Evolutionary conservation across 2,329 filamentous ascomycete genomes (phyloP).

Genomic region (Fusarium pseudoanthophilum): DNA sequence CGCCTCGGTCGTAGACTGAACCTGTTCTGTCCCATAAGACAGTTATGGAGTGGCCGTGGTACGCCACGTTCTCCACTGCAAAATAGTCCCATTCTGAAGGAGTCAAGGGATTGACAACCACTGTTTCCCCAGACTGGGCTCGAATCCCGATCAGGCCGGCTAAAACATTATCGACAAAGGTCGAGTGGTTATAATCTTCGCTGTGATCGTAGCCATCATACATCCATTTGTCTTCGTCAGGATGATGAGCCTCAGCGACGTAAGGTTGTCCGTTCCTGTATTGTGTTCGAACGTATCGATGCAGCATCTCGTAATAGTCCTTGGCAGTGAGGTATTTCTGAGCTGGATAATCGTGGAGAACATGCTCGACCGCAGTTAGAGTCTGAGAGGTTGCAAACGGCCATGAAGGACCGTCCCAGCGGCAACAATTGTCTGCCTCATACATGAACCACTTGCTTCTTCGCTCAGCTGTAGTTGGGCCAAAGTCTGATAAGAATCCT

Average conservation of each 20-base stretch:
- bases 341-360: neutral
- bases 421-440: neutral
- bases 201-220: neutral
- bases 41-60: neutral
- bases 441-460: constrained; percentile 1
- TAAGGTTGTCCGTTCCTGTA: neutral
- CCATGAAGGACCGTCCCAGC: neutral
- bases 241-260: neutral
- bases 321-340: neutral
- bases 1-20: neutral
- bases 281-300: neutral
- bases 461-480: constrained; percentile 1
- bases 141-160: neutral
- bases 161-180: neutral
- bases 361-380: neutral
- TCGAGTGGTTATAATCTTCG: constrained; percentile 1
- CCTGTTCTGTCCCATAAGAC: neutral
- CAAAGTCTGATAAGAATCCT: neutral
- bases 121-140: neutral
- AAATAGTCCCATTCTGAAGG: neutral
- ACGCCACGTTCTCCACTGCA: neutral
- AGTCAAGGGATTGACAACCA: neutral
- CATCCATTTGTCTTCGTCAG: neutral
- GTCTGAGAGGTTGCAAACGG: neutral
- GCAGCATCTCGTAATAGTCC: neutral